phyloP scores from a whole-genome alignment of 148 eudicot genomes.

The Silene latifolia region DNA sequence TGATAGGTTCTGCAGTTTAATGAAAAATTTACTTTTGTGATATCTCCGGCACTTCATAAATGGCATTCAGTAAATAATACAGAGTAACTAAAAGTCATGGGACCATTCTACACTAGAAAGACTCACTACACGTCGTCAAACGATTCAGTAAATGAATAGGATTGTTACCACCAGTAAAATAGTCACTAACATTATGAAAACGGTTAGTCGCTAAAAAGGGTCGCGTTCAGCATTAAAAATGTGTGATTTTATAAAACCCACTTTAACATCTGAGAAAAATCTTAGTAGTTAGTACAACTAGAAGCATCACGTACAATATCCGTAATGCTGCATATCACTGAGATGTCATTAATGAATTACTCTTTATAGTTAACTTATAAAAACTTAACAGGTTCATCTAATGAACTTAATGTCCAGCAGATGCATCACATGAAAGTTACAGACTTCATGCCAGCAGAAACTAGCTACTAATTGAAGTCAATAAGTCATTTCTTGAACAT shows the following conservation, averaged over 20 bases:
- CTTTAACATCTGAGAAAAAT: not conserved
- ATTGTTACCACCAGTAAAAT: no score
- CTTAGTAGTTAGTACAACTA: not conserved
- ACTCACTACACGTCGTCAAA: no score
- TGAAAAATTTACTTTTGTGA: not conserved
- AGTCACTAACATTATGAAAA: no score
- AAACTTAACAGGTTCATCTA: not conserved
- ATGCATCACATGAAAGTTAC: not conserved
- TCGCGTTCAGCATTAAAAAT: not conserved
- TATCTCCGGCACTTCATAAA: not conserved
- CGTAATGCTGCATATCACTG: not conserved
- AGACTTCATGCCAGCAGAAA: not conserved
- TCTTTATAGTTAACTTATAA: not conserved
- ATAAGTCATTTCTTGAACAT: no score
- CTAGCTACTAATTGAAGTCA: not conserved
- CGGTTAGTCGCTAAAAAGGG: not conserved
- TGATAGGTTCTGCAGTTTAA: slow-evolving; percentile 42
- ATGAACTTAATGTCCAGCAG: not conserved
- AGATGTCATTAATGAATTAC: not conserved
- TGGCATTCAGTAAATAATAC: not conserved
- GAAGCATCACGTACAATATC: not conserved
- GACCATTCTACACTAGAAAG: no score
- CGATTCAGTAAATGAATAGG: no score
- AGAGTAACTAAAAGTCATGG: no score
- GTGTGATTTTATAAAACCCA: no score